Evolutionary conservation across 805 yeast genomes (phyloP).

Genomic region (Candida sonorensis): DNA sequence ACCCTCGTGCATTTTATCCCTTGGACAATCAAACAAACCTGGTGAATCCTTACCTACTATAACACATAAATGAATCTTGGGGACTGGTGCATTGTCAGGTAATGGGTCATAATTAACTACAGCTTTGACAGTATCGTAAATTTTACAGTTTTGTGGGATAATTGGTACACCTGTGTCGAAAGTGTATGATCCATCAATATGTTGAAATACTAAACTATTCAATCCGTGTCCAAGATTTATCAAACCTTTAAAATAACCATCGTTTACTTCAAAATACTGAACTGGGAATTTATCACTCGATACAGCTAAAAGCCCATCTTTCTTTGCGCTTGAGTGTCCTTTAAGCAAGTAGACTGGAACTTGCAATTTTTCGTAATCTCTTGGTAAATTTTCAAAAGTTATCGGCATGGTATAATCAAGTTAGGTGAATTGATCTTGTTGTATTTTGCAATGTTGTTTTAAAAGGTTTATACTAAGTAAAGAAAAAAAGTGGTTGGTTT

Average conservation of each 20-base stretch:
- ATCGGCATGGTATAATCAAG: too few relatives aligned
- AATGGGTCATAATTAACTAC: slow-evolving; percentile 47
- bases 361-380: slow-evolving; percentile 28
- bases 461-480: too few relatives aligned
- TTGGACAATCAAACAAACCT: slow-evolving; percentile 62
- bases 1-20: slow-evolving; percentile 44
- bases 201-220: slow-evolving; percentile 50
- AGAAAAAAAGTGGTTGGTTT: too few relatives aligned
- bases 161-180: slow-evolving; percentile 28
- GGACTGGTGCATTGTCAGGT: slow-evolving; percentile 30
- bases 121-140: slow-evolving; percentile 9
- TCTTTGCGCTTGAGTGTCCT: slow-evolving; percentile 31
- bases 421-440: too few relatives aligned
- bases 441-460: too few relatives aligned
- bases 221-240: slow-evolving; percentile 52
- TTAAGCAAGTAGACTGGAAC: slow-evolving; percentile 45
- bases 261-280: slow-evolving; percentile 60
- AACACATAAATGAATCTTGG: slow-evolving; percentile 73
- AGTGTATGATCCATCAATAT: slow-evolving; percentile 32
- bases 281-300: slow-evolving; percentile 52
- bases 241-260: slow-evolving; percentile 71
- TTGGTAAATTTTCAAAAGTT: slow-evolving; percentile 27
- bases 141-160: slow-evolving; percentile 9
- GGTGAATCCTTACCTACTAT: slow-evolving; percentile 72
- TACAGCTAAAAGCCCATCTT: slow-evolving; percentile 35